These are phyloP conservation scores for Mallotus japonicus DNA, from an alignment of 441 rosid species.

Conservation along the genomic window DNA sequence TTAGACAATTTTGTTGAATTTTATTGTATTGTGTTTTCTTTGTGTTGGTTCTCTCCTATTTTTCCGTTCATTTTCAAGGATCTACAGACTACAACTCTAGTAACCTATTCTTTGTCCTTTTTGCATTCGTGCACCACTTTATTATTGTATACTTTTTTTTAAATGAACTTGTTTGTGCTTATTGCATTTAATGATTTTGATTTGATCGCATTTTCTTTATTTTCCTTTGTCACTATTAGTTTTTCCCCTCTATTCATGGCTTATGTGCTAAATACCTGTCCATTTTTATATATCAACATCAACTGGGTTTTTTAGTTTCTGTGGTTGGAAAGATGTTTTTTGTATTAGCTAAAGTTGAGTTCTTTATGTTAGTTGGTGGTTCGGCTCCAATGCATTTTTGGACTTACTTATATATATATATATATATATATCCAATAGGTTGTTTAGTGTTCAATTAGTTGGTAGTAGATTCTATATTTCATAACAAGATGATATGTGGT, in stretches of 20 bases:
- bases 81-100: constrained; percentile 21
- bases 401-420: background rate
- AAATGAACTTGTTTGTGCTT: background rate
- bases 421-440: background rate
- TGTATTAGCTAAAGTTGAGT: background rate
- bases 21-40: no score
- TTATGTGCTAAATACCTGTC: background rate
- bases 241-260: background rate
- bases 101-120: constrained; percentile 2
- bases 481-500: background rate
- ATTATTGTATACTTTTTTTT: background rate
- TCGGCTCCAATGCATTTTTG: background rate
- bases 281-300: background rate
- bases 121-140: no score
- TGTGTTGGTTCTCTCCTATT: background rate
- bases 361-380: background rate
- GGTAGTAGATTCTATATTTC: background rate
- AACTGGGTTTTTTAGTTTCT: background rate
- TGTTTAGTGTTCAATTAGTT: background rate
- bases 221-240: background rate
- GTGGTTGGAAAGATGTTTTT: background rate
- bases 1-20: no score
- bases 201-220: background rate
- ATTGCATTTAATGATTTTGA: no score
- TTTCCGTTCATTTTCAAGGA: constrained; percentile 6